Evolutionary conservation across 1,284 basidiomycete genomes (phyloP).

Genomic region (Apiotrichum akiyoshidainum): DNA sequence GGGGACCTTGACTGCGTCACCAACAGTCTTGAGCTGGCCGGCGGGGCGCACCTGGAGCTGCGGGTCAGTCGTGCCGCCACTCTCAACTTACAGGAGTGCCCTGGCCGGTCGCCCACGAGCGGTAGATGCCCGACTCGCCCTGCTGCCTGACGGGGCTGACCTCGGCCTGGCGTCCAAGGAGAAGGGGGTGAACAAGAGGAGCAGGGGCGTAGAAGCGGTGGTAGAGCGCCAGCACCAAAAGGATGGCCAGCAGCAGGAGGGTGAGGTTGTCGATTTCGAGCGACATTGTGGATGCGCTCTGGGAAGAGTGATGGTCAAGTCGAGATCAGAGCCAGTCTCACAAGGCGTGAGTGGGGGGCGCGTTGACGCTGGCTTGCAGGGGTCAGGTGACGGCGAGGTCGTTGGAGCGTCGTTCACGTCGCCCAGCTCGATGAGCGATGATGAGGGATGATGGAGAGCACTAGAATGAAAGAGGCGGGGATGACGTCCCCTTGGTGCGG

Average conservation of each 20-base stretch:
- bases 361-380: too few species aligned
- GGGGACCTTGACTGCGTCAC: constrained; percentile 30
- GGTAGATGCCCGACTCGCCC: constrained; percentile 45
- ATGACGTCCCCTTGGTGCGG: too few species aligned
- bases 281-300: constrained; percentile 6
- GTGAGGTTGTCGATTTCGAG: constrained; percentile 47
- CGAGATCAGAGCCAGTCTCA: too few species aligned
- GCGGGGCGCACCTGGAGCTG: constrained; percentile 47
- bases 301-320: not conserved
- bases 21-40: constrained; percentile 39
- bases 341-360: too few species aligned
- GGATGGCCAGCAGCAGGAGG: constrained; percentile 35
- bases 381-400: too few species aligned
- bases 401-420: too few species aligned
- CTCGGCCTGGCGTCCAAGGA: constrained; percentile 50
- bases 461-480: too few species aligned
- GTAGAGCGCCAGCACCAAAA: constrained; percentile 38
- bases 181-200: constrained; percentile 48
- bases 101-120: constrained; percentile 49
- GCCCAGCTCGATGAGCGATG: too few species aligned
- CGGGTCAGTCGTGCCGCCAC: not conserved
- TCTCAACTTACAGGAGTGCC: constrained; percentile 42
- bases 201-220: constrained; percentile 40
- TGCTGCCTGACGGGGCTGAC: constrained; percentile 38
- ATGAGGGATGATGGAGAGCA: too few species aligned